Evolutionary conservation across 768 basidiomycete species (phyloP), one percentile per base, ranked within the genome.

Genomic region (Tulasnella calospora): DNA sequence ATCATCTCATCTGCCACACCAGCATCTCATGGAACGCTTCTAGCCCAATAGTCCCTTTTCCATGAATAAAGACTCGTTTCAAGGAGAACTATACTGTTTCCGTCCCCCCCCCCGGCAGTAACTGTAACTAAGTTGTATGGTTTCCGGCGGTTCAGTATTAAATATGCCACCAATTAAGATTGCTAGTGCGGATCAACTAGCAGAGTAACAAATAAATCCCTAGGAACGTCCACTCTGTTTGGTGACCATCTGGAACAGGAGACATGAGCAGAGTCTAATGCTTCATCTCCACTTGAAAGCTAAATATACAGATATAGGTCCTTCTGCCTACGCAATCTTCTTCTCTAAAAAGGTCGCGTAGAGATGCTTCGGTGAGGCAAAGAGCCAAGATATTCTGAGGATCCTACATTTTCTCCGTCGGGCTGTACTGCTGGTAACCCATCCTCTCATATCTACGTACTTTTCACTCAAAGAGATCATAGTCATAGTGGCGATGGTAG

Each of bases 31-130:
- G n/a, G n/a, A 17, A 55, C 9, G 74, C 74, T 38, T 75, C 74
- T 21, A n/a, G 19, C 36, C 74, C 74, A 36, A 75, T 13, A 3
- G 55, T 44, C 15, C 36, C n/a, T n/a, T 38, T 33, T 6, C 10
- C 30, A 9, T 5, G 74, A 27, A 4, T 13, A 9, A 75, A 55
- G 41, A 57, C 23, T 30, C 33, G 44, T 78, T 86, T 87, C 30
- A 98, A 83, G 92, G 93, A 96, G 19, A 82, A 80, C n/a, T 88
- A 90, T 21, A 94, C 92, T 47, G 86, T 85, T 84, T 96, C 94
- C 46, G 93, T 91, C 81, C 93, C 92, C 81, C n/a, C n/a, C n/a
- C n/a, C 85, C 86, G 21, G 90, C 95, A 9, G 93, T 94, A 15
- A 90, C 88, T 81, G 95, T 88, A 75, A 97, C 83, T 36, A 98